Base-by-base conservation (phyloP, 1,284 basidiomycete species). In the Fomitopsis betulina region DNA sequence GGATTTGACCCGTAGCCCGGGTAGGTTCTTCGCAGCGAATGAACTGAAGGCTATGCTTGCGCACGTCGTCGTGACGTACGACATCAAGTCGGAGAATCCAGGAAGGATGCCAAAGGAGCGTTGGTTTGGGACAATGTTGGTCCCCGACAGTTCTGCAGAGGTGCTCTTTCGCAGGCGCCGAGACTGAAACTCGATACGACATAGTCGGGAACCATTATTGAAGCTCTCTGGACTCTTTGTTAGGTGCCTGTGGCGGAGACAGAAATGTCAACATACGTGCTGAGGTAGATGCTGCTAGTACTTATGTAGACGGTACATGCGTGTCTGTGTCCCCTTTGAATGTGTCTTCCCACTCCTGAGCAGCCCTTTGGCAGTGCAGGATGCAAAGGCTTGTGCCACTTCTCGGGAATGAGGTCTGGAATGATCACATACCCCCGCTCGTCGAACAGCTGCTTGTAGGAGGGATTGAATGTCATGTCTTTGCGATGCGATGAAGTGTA, bases 341-440 rank as follows among this genome's bases (percentile, higher is more conserved):
- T n/a, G n/a, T n/a, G n/a, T n/a, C n/a, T n/a, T n/a, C n/a, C n/a
- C n/a, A n/a, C n/a, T n/a, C n/a, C n/a, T n/a, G n/a, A n/a, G n/a
- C n/a, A n/a, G n/a, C n/a, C n/a, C n/a, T n/a, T n/a, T n/a, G n/a
- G n/a, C n/a, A n/a, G n/a, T n/a, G n/a, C n/a, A n/a, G n/a, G n/a
- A n/a, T n/a, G n/a, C n/a, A n/a, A n/a, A n/a, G n/a, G n/a, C 2
- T 65, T 58, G 56, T 81, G 71, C 15, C 80, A 72, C 2, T 71
- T 67, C 0, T 74, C 64, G 4, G 79, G 66, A 53, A 93, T 74
- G 51, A 93, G 82, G 54, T 72, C 73, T 2, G 83, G 82, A n/a
- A 93, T 72, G 54, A 93, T 75, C 21, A 91, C 85, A 68, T 81
- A 93, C 38, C 92, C 91, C 59, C 89, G 77, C n/a, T 74, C 69